A percentile compares a stretch with the other conserved stretches of the same genome.
phyloP scores from a whole-genome alignment of 345 rosid species.

The Geranium brycei region DNA sequence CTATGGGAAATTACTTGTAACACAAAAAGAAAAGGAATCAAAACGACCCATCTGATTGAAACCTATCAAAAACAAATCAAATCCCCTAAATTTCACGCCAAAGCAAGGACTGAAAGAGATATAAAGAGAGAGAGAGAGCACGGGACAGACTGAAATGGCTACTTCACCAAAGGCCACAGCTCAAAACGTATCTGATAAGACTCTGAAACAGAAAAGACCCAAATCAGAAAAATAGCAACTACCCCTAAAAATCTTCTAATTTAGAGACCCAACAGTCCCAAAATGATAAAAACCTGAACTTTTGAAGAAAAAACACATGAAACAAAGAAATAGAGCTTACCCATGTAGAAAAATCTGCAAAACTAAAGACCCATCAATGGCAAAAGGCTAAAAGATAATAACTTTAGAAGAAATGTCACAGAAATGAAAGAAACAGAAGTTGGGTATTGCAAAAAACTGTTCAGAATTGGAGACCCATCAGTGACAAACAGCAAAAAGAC shows the following conservation, averaged over 20 bases:
- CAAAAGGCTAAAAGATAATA: neutral
- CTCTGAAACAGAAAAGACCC: neutral
- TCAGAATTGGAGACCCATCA: neutral
- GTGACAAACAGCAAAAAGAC: neutral
- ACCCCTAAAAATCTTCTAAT: neutral
- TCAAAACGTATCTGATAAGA: too few species aligned
- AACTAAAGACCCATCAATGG: neutral
- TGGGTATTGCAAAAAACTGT: too few species aligned
- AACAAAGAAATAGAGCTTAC: neutral
- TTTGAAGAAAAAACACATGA: neutral
- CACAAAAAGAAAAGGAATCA: neutral
- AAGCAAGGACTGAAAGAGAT: neutral
- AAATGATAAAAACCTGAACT: neutral
- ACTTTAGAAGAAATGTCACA: neutral
- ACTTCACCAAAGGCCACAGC: too few species aligned
- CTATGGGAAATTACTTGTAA: neutral
- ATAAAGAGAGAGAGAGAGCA: neutral
- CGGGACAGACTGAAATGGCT: too few species aligned
- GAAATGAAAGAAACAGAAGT: too few species aligned
- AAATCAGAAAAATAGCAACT: neutral
- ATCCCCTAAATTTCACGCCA: neutral
- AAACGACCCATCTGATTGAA: neutral
- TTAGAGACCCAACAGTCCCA: neutral
- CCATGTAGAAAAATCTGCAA: neutral
- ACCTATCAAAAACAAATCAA: neutral